Base-by-base conservation (phyloP, 108 stramenopile species). In the Asterionellopsis glacialis region DNA sequence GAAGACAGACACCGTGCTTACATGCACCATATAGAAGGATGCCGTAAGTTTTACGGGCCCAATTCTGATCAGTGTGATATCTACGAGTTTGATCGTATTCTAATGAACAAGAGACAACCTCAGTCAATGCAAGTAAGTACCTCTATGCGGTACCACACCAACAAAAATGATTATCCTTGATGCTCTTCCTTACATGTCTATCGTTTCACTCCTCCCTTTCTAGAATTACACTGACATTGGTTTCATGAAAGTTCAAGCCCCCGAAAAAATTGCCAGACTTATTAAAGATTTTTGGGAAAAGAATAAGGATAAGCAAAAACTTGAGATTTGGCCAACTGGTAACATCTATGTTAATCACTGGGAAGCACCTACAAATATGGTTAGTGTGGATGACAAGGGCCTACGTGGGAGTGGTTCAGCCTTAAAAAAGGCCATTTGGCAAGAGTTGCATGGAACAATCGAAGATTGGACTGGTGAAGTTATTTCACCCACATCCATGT, bases 381-480 rank as follows among this genome's bases (percentile, higher is more conserved):
- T 79, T 15, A 53, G 27, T 13, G 64, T 83, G 14, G 82, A 83
- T 11, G 75, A 83, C 53, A 27, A 19, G 11, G 40, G 70, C 0
- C 51, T 79, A 9, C 77, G 77, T 11, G 77, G 77, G 19, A 63
- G 72, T 16, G 82, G 82, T n/a, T 38, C 15, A 6, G 25, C 27
- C 11, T 57, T 83, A 7, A 67, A 73, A 27, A 22, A 68, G 12
- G 33, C 63, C 7, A 49, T 83, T 2, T 83, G 82, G 82, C 72
- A 52, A 54, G 69, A 60, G 12, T 57, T 79, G 15, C 44, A 61
- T 22, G 70, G 69, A 1, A 18, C 67, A 11, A 56, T 91, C 45
- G 85, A 71, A 45, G 78, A 86, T 38, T 91, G 90, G 90, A 69
- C 83, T 1, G 80, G 84, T 0, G 50, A 72, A 45, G 84, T 83